Conservation (phyloP, 495 filamentous ascomycete species). For the Podospora sp. region DNA sequence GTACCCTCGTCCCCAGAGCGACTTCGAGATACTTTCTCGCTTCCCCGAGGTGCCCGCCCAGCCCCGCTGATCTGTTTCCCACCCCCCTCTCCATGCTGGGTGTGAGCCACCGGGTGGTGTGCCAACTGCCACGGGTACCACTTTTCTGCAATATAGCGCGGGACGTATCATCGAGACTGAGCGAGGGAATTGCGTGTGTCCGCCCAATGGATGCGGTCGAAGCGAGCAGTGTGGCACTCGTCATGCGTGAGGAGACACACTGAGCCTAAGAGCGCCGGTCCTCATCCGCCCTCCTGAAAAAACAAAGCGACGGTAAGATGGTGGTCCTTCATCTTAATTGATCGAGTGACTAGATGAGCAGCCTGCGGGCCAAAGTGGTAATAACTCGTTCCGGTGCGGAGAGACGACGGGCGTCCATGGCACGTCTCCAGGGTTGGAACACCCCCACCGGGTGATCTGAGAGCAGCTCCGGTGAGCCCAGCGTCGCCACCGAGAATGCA, state of each 20-base stretch:
- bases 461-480: background rate
- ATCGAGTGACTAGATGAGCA: background rate
- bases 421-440: background rate
- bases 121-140: background rate
- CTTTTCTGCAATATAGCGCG: background rate
- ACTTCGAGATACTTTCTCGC: constrained; percentile 2
- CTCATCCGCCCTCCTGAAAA: background rate
- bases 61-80: background rate
- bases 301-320: background rate
- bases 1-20: background rate
- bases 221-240: background rate
- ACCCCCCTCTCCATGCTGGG: constrained; percentile 1
- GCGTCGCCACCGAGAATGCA: background rate
- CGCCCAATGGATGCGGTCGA: background rate
- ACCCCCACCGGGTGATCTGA: background rate
- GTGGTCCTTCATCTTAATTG: background rate
- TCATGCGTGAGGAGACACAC: background rate
- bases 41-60: background rate
- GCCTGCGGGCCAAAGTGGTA: background rate
- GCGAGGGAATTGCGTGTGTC: background rate
- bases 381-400: background rate
- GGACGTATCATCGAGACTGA: background rate
- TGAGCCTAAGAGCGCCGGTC: background rate
- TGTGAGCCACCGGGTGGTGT: background rate
- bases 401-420: background rate